Evolutionary conservation across 441 rosid genomes (phyloP).

Genomic region (Populus tomentosa): DNA sequence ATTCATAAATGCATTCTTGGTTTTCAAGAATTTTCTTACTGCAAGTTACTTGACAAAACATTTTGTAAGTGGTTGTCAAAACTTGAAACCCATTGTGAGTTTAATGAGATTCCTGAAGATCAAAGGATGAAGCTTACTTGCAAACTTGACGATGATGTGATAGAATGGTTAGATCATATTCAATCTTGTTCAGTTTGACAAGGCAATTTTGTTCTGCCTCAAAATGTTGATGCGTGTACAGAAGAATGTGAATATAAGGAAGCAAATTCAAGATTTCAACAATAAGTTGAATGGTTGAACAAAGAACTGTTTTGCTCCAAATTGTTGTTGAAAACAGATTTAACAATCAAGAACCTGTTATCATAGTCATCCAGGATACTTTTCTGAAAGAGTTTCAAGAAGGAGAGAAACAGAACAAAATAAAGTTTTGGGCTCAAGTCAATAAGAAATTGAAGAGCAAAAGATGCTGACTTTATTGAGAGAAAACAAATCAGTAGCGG

Average conservation of each 20-base stretch:
- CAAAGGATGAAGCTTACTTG: neutral
- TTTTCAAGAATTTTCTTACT: neutral
- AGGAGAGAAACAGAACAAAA: neutral
- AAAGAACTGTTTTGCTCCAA: neutral
- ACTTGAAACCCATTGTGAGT: neutral
- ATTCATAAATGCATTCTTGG: neutral
- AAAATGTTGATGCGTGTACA: neutral
- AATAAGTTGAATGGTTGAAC: neutral
- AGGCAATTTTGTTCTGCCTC: neutral
- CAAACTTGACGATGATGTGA: neutral
- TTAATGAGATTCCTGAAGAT: neutral
- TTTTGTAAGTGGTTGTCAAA: neutral
- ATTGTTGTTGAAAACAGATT: neutral
- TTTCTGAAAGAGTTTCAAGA: neutral
- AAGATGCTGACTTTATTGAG: neutral
- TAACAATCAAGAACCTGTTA: neutral
- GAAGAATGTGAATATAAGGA: neutral
- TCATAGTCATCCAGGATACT: neutral
- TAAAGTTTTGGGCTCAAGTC: neutral
- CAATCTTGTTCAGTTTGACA: neutral
- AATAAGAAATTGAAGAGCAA: neutral
- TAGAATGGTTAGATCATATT: neutral
- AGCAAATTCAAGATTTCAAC: neutral
- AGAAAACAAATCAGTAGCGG: too few species aligned
- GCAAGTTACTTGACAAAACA: neutral